Base-by-base conservation (phyloP, 495 filamentous ascomycete species). In the Penicillium coprophilum region DNA sequence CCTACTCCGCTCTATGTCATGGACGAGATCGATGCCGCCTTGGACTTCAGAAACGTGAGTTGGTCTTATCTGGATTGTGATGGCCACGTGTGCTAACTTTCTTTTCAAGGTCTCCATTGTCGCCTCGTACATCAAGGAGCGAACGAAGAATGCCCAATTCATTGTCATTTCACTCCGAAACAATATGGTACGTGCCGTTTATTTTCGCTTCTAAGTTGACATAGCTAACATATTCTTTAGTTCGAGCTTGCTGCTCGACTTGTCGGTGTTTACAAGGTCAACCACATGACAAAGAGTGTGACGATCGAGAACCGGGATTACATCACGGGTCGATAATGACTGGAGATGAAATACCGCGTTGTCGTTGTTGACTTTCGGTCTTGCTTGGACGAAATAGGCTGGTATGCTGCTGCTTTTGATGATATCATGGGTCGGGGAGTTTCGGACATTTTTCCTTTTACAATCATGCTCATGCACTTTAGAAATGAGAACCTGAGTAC, bases 101-200 rank as follows among this genome's bases (percentile, higher is more conserved):
- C 44, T 40, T 8, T 23, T 36, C n/a, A 55, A 96, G 91, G 94
- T 98, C 30, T 96, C 92, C 2, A 98, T 98, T 69, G 94, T 98
- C 41, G 94, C 94, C 32, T 92, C 89, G 49, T 98, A 98, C 66
- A 98, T 98, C 80, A 97, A 97, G 74, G 93, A 97, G 74, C 81
- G 94, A 46, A 98, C 94, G 50, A 97, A 97, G 82, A 97, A 98
- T 69, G 94, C 94, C 1, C 94, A 98, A 67, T 98, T 98, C 72
- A 94, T 98, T 63, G 94, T 98, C 61, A 98, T 98, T 63, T 97
- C 92, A 13, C 77, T 98, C 63, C 81, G 94, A 65, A 98, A 98
- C 75, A 98, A 98, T 77, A 98, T 98, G 94, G 77, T 80, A 68
- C 43, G 74, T 56, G 12, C 6, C 20, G 6, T 32, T n/a, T 4